Conservation (phyloP, 2,329 filamentous ascomycete species). For the Aspergillus calidoustus region DNA sequence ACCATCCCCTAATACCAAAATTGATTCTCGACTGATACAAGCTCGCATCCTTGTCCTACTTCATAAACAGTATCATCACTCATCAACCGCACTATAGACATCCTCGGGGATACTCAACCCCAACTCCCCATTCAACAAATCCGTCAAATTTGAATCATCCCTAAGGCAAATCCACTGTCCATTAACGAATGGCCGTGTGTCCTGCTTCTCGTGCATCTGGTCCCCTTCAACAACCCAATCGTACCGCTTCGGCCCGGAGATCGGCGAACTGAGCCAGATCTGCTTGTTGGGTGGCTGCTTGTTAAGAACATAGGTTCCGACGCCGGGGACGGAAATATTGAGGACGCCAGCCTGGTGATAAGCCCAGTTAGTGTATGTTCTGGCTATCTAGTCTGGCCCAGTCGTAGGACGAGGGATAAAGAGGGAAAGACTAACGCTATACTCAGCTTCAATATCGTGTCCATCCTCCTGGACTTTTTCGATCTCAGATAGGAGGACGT, state of each 20-base stretch:
- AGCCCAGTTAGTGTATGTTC: background rate
- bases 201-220: slow-evolving; percentile 78
- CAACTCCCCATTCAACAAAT: slow-evolving; percentile 76
- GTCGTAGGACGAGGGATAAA: background rate
- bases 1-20: background rate
- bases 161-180: slow-evolving; percentile 88
- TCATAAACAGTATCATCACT: slow-evolving; percentile 11
- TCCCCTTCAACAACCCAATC: slow-evolving; percentile 81
- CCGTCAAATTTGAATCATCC: slow-evolving; percentile 76
- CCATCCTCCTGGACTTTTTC: slow-evolving; percentile 77
- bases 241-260: slow-evolving; percentile 90
- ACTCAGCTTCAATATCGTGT: slow-evolving; percentile 82
- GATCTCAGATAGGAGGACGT: slow-evolving; percentile 60
- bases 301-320: slow-evolving; percentile 91
- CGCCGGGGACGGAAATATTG: slow-evolving; percentile 69
- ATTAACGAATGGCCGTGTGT: slow-evolving; percentile 53
- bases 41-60: background rate
- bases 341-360: slow-evolving; percentile 76
- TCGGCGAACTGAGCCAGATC: slow-evolving; percentile 93
- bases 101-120: slow-evolving; percentile 63
- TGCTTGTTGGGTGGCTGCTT: slow-evolving; percentile 98
- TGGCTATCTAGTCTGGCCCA: background rate
- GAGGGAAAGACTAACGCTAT: slow-evolving; percentile 65
- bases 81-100: slow-evolving; percentile 38
- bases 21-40: background rate